These are phyloP conservation scores for Coemansia sp. DNA, from an alignment of 192 early-diverging fungal genomes.

Conservation along the genomic window DNA sequence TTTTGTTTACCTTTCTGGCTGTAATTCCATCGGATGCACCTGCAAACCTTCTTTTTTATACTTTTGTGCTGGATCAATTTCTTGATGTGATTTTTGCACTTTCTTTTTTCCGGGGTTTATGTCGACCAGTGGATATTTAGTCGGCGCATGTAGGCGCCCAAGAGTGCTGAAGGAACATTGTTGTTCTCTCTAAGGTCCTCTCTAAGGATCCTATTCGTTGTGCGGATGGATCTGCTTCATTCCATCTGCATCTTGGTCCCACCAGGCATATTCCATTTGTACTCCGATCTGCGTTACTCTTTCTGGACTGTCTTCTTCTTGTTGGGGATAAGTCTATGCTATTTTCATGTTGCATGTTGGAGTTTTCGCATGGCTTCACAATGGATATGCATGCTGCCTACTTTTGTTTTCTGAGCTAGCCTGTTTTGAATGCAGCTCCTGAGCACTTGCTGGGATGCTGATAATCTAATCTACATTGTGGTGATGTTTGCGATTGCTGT, in stretches of 20 bases:
- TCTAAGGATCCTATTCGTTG: not conserved
- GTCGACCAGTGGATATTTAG: no score
- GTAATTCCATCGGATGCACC: not conserved
- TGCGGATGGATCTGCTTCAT: not conserved
- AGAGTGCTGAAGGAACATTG: no score
- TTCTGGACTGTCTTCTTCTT: no score
- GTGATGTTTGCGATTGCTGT: no score
- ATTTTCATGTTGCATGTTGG: not conserved
- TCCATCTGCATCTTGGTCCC: not conserved
- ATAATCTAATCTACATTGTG: not conserved
- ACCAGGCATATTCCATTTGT: not conserved
- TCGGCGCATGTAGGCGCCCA: no score
- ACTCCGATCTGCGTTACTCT: constrained; percentile 1
- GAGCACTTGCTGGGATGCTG: not conserved
- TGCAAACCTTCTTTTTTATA: no score
- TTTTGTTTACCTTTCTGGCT: not conserved
- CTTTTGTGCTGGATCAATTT: no score
- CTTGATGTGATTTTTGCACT: no score
- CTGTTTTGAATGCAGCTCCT: constrained; percentile 4
- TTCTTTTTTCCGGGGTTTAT: no score
- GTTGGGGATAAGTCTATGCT: constrained; percentile 1
- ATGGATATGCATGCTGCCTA: not conserved
- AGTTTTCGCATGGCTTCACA: no score
- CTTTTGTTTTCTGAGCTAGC: not conserved
- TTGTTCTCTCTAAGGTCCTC: no score